Evolutionary conservation across 192 early-diverging fungal species (phyloP), one percentile per base, ranked within the genome.

Genomic region (Backusella sp.): DNA sequence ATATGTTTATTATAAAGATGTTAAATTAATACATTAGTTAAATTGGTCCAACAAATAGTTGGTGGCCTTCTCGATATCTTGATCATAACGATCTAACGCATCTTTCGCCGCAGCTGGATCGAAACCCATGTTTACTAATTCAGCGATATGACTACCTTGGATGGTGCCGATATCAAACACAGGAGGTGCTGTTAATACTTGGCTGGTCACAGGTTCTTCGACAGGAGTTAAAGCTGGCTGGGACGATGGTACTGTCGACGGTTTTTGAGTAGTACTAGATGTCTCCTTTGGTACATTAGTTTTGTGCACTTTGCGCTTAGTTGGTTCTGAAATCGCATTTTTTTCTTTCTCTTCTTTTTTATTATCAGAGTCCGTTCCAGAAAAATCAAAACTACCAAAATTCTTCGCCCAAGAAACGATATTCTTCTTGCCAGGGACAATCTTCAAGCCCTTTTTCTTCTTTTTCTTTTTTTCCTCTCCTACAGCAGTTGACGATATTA

Each of bases 101-200:
- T 91, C 88, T 41, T 89, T 84, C 12, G 92, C 92, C 73, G 90
- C 88, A n/a, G 86, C 82, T 7, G 85, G 83, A 21, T 90, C 85
- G 77, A 94, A 94, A 6, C 93, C 93, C 92, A 94, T 93, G 72
- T 86, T 89, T 28, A 89, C 82, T 37, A 94, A 78, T n/a, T 87
- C 80, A 5, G 73, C 73, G 30, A 79, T 65, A 35, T 79, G 70
- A 71, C 70, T 71, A 17, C 42, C 70, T 46, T 71, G 70, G 15
- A 71, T 71, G 11, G 70, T 71, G 28, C 49, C 56, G 8, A 42
- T 30, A 26, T 39, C 37, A 35, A 44, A 30, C 19, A 35, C 42
- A 41, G 34, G 67, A 35, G 30, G 30, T n/a, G 56, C 65, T 66
- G 9, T 14, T 62, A n/a, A 56, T 19, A 49, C 15, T 30, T 17